Evolutionary conservation across 208 protist genomes (phyloP).

Genomic region (Trypanosoma theileri): DNA sequence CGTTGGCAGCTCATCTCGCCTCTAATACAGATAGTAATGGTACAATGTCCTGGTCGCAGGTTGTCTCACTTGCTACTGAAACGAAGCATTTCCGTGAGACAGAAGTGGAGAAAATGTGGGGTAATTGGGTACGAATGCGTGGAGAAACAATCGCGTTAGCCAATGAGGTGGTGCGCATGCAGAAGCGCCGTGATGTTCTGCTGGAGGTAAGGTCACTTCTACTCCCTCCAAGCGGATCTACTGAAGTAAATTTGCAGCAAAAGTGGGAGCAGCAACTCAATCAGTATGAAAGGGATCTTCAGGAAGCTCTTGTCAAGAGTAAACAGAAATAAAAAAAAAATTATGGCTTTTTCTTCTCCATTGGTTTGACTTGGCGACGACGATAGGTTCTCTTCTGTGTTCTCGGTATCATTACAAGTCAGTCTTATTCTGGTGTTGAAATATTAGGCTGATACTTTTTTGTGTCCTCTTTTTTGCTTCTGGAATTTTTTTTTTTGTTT

Average conservation of each 20-base stretch:
- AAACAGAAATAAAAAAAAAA: background rate
- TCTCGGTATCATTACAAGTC: no score
- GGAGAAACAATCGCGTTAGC: conserved; percentile 7
- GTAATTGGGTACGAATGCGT: conserved; percentile 14
- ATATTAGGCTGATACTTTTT: conserved; percentile 11
- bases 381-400: no score
- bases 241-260: background rate
- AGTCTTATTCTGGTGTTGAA: background rate
- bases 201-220: conserved; percentile 1
- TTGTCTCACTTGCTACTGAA: conserved; percentile 20
- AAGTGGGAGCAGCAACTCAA: conserved; percentile 8
- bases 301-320: background rate
- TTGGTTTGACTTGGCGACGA: no score
- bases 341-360: background rate
- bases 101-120: conserved; percentile 8
- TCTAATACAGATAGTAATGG: background rate
- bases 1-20: conserved; percentile 16
- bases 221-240: background rate
- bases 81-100: conserved; percentile 24
- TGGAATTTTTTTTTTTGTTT: conserved; percentile 3
- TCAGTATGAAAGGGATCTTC: conserved; percentile 2
- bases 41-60: conserved; percentile 6
- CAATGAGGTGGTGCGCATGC: conserved; percentile 13
- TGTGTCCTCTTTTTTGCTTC: conserved; percentile 14
- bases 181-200: conserved; percentile 9